A percentile compares a stretch with the other conserved stretches of the same genome.
These are phyloP conservation scores for Alnus rubra DNA, from an alignment of 306 rosid species.

Conservation along the genomic window DNA sequence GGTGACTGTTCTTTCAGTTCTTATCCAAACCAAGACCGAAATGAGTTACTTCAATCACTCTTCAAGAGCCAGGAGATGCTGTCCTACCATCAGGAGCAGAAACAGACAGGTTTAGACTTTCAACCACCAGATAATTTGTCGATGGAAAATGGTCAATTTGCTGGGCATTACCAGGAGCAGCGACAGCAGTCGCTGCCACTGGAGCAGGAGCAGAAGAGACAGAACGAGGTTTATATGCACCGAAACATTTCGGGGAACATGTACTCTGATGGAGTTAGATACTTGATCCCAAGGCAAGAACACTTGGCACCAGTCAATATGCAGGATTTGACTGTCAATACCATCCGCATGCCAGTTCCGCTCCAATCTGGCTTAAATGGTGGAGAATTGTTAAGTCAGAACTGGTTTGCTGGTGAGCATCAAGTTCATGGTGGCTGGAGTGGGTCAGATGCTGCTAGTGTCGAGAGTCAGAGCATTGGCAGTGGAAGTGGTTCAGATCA, in stretches of 20 bases:
- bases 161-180: constrained; percentile 68
- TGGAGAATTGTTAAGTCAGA: constrained; percentile 55
- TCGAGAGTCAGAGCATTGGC: constrained; percentile 58
- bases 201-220: constrained; percentile 61
- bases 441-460: constrained; percentile 44
- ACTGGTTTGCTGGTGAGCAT: constrained; percentile 77
- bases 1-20: constrained; percentile 56
- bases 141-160: constrained; percentile 55
- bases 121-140: constrained; percentile 51
- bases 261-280: constrained; percentile 66
- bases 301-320: constrained; percentile 42
- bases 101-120: constrained; percentile 52
- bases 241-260: constrained; percentile 50
- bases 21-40: constrained; percentile 64
- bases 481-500: constrained; percentile 65
- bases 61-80: constrained; percentile 61
- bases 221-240: constrained; percentile 52
- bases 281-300: constrained; percentile 58
- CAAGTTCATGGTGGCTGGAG: constrained; percentile 74
- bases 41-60: constrained; percentile 70
- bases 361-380: constrained; percentile 56
- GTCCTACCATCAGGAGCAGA: constrained; percentile 67
- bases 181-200: constrained; percentile 54
- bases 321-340: constrained; percentile 68
- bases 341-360: constrained; percentile 50